phyloP scores from a whole-genome alignment of 192 early-diverging fungal genomes.

The Coemansia interrupta region DNA sequence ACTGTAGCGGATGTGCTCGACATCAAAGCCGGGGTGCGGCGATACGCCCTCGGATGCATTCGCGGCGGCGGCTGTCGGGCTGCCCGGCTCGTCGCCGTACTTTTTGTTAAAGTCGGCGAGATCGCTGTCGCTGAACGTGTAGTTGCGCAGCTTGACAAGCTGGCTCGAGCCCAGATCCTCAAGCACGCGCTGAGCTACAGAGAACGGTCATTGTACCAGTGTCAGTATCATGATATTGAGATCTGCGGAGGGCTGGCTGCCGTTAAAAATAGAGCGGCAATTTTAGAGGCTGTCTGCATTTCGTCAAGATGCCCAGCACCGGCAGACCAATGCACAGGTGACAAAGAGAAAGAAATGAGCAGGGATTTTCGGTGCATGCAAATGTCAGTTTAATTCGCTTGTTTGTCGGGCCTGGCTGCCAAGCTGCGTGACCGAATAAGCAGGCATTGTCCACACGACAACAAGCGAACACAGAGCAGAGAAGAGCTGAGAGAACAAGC shows the following conservation, averaged over 20 bases:
- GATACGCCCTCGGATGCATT: constrained; percentile 28
- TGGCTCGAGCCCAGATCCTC: constrained; percentile 41
- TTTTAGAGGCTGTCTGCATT: no score
- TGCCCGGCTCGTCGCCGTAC: constrained; percentile 23
- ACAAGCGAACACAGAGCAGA: not conserved
- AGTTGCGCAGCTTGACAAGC: constrained; percentile 43
- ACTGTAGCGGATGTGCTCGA: constrained; percentile 54
- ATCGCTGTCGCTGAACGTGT: constrained; percentile 37
- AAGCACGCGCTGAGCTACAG: constrained; percentile 48
- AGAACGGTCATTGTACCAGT: not conserved
- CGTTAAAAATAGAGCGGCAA: no score
- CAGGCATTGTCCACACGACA: not conserved
- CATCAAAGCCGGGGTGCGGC: constrained; percentile 48
- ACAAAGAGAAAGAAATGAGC: no score
- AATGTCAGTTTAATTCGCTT: no score
- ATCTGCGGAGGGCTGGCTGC: no score
- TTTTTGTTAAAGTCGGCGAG: constrained; percentile 50
- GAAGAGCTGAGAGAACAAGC: not conserved
- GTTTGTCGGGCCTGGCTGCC: no score
- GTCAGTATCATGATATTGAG: no score
- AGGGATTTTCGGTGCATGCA: no score
- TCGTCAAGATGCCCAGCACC: no score
- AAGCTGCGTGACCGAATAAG: no score
- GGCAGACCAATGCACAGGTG: no score
- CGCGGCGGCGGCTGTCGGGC: constrained; percentile 13